Percentiles rank a stretch among this genome's conserved stretches.
Evolutionary conservation across 2,329 filamentous ascomycete genomes (phyloP).

Genomic region (Ilyonectria sp.): DNA sequence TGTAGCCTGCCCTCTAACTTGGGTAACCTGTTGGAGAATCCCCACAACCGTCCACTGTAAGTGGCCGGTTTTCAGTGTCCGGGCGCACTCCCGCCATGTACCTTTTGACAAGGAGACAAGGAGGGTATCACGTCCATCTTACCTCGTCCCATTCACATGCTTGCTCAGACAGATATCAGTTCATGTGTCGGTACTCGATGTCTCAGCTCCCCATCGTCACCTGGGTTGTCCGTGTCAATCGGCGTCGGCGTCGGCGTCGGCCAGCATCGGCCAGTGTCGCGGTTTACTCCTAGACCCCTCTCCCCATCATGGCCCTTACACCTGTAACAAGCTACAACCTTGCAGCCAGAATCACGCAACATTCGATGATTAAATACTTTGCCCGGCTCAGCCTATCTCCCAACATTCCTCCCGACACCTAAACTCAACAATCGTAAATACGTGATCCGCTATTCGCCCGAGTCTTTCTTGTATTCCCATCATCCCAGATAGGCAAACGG

Average conservation of each 20-base stretch:
- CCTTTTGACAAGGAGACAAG: not conserved
- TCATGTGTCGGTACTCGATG: constrained; percentile 12
- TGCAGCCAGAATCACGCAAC: not conserved
- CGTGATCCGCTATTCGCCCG: constrained; percentile 11
- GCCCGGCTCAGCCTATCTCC: not conserved
- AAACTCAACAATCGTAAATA: constrained; percentile 16
- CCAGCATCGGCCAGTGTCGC: constrained; percentile 8
- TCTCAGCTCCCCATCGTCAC: constrained; percentile 20
- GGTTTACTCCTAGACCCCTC: constrained; percentile 1
- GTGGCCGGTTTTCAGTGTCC: constrained; percentile 29
- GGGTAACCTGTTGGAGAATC: constrained; percentile 14
- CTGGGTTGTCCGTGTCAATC: constrained; percentile 3
- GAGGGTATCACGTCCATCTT: not conserved
- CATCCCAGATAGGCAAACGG: constrained; percentile 21
- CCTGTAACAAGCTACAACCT: not conserved
- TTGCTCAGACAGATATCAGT: constrained; percentile 20
- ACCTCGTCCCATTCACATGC: constrained; percentile 32
- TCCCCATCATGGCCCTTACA: constrained; percentile 3
- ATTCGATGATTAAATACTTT: not conserved
- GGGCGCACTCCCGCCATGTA: constrained; percentile 10
- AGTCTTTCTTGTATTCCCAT: constrained; percentile 6
- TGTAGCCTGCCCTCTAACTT: not conserved
- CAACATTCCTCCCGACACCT: constrained; percentile 2
- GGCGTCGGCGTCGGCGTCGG: not conserved
- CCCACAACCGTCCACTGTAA: constrained; percentile 15